Evolutionary conservation across 2,329 filamentous ascomycete genomes (phyloP), one percentile per base, ranked within the genome.

Genomic region (Colletotrichum euphorbiae): DNA sequence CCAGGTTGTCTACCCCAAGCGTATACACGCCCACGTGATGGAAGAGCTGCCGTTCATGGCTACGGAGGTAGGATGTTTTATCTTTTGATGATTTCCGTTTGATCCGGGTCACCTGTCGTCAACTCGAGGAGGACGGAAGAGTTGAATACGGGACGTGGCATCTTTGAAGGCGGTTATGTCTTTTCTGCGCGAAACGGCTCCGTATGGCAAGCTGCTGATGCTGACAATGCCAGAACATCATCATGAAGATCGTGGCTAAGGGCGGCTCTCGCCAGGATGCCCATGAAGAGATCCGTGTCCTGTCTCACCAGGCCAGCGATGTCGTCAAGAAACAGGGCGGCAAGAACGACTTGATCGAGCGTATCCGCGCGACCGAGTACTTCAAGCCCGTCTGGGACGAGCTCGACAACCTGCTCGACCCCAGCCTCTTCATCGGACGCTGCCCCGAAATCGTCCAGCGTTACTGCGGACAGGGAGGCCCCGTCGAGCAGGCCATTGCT

Each of bases 11-110:
- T 97, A 97, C 79, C 92, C 93, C 24, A 85, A 87, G 64, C 84
- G 89, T 63, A 93, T 97, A 76, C 83, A 85, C 69, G 83, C 85
- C 67, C 89, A 86, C 70, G 83, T 97, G 51, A 85, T 89, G 72
- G 86, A 90, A 70, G 92, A 97, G 80, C 87, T 98, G 13, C 94
- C 94, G 1, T 97, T 97, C 81, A 97, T 95, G 91, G 86, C 89
- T 7, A 94, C 90, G 7, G 76, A 45, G 48, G 48, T 73, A 36
- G 33, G 24, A 31, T 31, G 12, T 21, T 21, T 17, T 2, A 3
- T 4, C 19, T 3, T 8, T 28, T 8, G 2, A 19, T 6, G 19
- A 40, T 63, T 64, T 11, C 5, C 11, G 36, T 38, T 38, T 38
- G 36, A 6, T 38, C 36, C 15, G 28, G 3, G 28, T 28, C 7